Conservation (phyloP, 2,329 filamentous ascomycete genomes). For the Fusarium sp. region DNA sequence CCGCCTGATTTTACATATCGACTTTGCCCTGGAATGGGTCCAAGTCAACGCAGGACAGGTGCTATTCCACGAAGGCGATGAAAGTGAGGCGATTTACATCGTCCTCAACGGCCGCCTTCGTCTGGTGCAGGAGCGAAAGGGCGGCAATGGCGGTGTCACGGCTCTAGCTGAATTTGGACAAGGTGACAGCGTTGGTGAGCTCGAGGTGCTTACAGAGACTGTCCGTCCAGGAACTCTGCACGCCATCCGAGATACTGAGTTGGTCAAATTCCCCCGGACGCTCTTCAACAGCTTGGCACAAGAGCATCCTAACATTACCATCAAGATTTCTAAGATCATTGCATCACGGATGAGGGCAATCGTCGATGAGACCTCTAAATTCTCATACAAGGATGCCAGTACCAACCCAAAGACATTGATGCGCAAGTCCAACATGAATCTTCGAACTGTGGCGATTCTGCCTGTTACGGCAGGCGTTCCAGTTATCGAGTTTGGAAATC, state of each 20-base stretch:
- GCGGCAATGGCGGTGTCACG: constrained; percentile 84
- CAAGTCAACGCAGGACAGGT: constrained; percentile 96
- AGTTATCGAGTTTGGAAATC: constrained; percentile 93
- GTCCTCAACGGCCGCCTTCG: constrained; percentile 93
- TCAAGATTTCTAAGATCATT: constrained; percentile 99
- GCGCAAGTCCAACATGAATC: constrained; percentile 87
- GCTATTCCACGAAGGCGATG: constrained; percentile 92
- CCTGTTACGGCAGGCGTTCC: constrained; percentile 93
- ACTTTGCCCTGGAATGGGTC: constrained; percentile 98
- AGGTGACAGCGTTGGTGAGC: constrained; percentile 95
- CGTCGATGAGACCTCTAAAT: constrained; percentile 81
- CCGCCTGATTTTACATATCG: constrained; percentile 91
- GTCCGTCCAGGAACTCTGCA: constrained; percentile 90
- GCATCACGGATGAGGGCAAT: constrained; percentile 92
- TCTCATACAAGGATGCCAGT: constrained; percentile 73
- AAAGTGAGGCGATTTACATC: constrained; percentile 98
- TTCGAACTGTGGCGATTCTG: constrained; percentile 91
- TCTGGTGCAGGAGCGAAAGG: constrained; percentile 83
- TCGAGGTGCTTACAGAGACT: constrained; percentile 97
- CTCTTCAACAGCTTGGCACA: constrained; percentile 97
- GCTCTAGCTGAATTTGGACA: constrained; percentile 95
- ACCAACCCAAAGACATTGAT: constrained; percentile 65
- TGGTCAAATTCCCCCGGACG: constrained; percentile 95
- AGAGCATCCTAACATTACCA: constrained; percentile 97
- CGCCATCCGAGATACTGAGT: constrained; percentile 94